Base-by-base conservation (phyloP, 371 early-diverging fungal species). In the Cokeromyces recurvatus region DNA sequence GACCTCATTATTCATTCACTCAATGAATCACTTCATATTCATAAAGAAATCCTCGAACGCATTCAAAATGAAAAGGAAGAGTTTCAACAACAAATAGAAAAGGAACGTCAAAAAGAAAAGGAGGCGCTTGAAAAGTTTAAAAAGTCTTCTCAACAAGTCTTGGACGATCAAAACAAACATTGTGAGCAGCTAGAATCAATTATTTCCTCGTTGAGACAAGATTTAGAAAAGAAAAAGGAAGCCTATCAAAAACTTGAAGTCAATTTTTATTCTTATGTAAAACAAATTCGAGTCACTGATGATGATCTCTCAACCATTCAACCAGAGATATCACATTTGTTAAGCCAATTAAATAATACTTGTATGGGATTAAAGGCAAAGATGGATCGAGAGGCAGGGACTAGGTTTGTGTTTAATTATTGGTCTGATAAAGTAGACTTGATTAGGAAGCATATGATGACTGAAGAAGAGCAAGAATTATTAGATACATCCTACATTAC, bases 241-340 rank as follows among this genome's bases (percentile, higher is more conserved):
- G 72, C 53, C 5, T 66, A 66, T 32, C 43, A 58, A 20, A 61
- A 64, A 15, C 46, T 72, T 44, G 72, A 72, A 34, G 48, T 61
- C 3, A 63, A 58, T 21, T 72, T 72, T 42, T 72, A 72, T 45
- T 61, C 68, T 0, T 65, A 68, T 47, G 59, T 72, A 12, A 53
- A 51, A 16, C 46, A 62, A 4, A 66, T 74, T 46, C 71, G 75
- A 8, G 71, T 71, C 2, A 74, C 75, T 1, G 75, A 74, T 42
- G 75, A 74, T 38, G 75, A 74, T 37, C 27, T 71, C 20, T 74
- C 75, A 1, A 74, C 75, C 0, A 72, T 73, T 31, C 66, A 68
- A 20, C 57, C 63, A n/a, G 65, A 77, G 47, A 63, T 72, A 47
- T 56, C 46, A 4, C 66, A 72, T 38, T 34, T 72, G 15, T 46